Evolutionary conservation across 2,329 filamentous ascomycete species (phyloP).

Genomic region (Stagonosporopsis tanaceti): DNA sequence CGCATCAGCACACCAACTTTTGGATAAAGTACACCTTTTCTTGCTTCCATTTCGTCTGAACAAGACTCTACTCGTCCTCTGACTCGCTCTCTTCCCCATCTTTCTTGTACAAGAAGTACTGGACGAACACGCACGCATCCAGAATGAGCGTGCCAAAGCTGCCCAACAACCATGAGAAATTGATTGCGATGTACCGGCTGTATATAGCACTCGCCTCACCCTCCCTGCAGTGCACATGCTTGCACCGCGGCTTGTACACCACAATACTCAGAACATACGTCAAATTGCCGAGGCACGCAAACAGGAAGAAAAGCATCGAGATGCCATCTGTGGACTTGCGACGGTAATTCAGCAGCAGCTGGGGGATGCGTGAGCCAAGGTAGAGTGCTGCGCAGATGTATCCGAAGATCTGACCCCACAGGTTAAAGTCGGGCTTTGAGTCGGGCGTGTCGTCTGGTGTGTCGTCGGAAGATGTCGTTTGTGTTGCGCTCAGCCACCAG

Average conservation of each 20-base stretch:
- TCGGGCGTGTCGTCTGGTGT: constrained; percentile 35
- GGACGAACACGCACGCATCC: constrained; percentile 85
- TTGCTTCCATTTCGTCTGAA: neutral
- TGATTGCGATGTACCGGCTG: constrained; percentile 83
- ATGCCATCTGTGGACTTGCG: constrained; percentile 94
- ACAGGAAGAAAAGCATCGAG: constrained; percentile 93
- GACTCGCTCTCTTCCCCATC: constrained; percentile 51
- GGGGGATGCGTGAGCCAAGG: constrained; percentile 86
- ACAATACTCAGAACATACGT: constrained; percentile 93
- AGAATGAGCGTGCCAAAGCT: constrained; percentile 86
- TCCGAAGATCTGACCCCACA: constrained; percentile 88
- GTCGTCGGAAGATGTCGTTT: constrained; percentile 29
- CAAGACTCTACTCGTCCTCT: constrained; percentile 31
- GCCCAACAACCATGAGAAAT: constrained; percentile 88
- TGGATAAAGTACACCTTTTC: neutral
- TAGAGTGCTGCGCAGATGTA: constrained; percentile 92
- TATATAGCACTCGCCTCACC: constrained; percentile 76
- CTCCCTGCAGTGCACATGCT: constrained; percentile 60
- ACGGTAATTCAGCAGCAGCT: constrained; percentile 89
- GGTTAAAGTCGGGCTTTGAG: constrained; percentile 70
- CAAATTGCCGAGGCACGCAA: constrained; percentile 93
- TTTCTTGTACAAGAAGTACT: constrained; percentile 85
- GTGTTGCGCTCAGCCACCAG: constrained; percentile 73
- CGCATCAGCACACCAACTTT: neutral
- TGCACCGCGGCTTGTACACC: constrained; percentile 81